Evolutionary conservation across 192 early-diverging fungal genomes (phyloP).

Genomic region (Cetraspora pellucida): DNA sequence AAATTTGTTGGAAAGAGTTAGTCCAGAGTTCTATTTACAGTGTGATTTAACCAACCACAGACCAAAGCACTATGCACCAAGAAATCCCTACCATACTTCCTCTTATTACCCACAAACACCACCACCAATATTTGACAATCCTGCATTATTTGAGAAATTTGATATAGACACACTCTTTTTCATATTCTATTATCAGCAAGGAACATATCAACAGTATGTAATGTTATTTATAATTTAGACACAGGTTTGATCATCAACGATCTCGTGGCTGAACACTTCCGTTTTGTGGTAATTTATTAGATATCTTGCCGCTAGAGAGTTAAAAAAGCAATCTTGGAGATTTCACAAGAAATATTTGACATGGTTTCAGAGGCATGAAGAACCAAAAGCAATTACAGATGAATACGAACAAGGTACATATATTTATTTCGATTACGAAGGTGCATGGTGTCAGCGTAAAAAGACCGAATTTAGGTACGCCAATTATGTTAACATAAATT

Average conservation of each 20-base stretch:
- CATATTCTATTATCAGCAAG: slow-evolving; percentile 97
- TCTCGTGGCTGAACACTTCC: no score
- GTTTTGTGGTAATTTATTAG: slow-evolving; percentile 39
- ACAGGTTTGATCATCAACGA: background rate
- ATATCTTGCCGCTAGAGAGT: slow-evolving; percentile 89
- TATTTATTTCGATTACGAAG: slow-evolving; percentile 98
- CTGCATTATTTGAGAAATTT: slow-evolving; percentile 86
- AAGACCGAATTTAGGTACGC: slow-evolving; percentile 88
- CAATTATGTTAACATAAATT: slow-evolving; percentile 17
- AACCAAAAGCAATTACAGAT: slow-evolving; percentile 93
- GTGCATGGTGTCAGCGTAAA: slow-evolving; percentile 94
- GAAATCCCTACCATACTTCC: slow-evolving; percentile 81
- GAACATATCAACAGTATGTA: slow-evolving; percentile 93
- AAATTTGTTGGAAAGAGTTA: no score
- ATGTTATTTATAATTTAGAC: background rate
- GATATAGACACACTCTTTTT: slow-evolving; percentile 96
- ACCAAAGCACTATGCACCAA: slow-evolving; percentile 74
- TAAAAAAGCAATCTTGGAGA: slow-evolving; percentile 96
- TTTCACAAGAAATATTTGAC: slow-evolving; percentile 98
- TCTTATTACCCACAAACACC: slow-evolving; percentile 88
- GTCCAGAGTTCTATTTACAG: no score
- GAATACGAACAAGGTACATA: slow-evolving; percentile 98
- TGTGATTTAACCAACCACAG: slow-evolving; percentile 28
- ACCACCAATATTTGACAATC: slow-evolving; percentile 77
- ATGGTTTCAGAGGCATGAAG: slow-evolving; percentile 98